Conservation (phyloP, 2,329 filamentous ascomycete genomes). For the Paraphaeosphaeria minitans region DNA sequence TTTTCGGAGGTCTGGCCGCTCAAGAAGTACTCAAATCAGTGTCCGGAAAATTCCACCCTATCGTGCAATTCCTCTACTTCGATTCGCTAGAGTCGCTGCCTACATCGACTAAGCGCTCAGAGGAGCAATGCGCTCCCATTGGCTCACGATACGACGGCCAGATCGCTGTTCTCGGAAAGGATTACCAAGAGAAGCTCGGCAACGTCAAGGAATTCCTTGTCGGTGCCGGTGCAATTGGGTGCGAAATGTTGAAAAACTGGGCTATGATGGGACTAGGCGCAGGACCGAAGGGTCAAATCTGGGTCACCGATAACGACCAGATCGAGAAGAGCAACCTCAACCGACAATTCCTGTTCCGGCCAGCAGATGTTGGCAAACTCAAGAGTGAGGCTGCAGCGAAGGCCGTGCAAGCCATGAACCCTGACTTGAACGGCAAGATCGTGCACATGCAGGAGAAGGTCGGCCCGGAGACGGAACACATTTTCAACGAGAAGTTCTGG, state of each 20-base stretch:
- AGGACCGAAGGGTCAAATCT: conserved; percentile 86
- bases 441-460: conserved; percentile 86
- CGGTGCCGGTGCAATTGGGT: conserved; percentile 94
- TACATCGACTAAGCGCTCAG: conserved; percentile 72
- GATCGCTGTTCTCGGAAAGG: conserved; percentile 91
- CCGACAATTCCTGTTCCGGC: conserved; percentile 92
- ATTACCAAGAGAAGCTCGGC: conserved; percentile 91
- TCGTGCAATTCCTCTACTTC: conserved; percentile 95
- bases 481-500: conserved; percentile 97
- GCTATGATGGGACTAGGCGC: conserved; percentile 96
- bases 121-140: conserved; percentile 84
- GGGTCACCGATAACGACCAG: conserved; percentile 95
- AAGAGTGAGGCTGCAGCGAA: conserved; percentile 94
- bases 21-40: conserved; percentile 97
- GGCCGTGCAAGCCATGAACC: conserved; percentile 95
- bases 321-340: conserved; percentile 99
- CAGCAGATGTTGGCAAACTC: conserved; percentile 90
- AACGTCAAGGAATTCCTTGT: conserved; percentile 94
- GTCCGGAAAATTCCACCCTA: conserved; percentile 96
- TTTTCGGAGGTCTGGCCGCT: conserved; percentile 91
- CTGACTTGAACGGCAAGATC: conserved; percentile 86
- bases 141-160: conserved; percentile 94
- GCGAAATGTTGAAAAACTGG: conserved; percentile 99
- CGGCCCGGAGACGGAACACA: conserved; percentile 85
- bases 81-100: conserved; percentile 97